These are phyloP conservation scores for Vitis amurensis DNA, from an alignment of 164 flowering plant species.

Conservation along the genomic window DNA sequence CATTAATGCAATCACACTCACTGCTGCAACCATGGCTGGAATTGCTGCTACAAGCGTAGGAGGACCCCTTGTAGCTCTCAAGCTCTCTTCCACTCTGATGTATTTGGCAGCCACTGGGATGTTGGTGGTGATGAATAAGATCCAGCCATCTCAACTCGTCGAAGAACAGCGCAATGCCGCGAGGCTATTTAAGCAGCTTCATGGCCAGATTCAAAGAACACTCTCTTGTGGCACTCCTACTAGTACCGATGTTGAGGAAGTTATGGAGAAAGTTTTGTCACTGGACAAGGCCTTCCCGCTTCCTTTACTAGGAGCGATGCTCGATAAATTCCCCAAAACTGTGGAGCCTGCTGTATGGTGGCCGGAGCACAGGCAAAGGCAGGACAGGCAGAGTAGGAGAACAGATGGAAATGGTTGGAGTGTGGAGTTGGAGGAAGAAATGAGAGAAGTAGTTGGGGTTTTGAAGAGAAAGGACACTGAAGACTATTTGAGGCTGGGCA, in stretches of 20 bases:
- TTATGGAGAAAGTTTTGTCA: constrained; percentile 41
- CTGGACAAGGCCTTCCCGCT: constrained; percentile 59
- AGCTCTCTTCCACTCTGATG: constrained; percentile 40
- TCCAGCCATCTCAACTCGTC: constrained; percentile 75
- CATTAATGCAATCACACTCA: constrained; percentile 40
- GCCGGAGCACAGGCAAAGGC: constrained; percentile 21
- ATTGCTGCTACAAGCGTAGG: constrained; percentile 19
- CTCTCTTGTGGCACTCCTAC: constrained; percentile 27
- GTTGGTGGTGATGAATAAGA: constrained; percentile 52
- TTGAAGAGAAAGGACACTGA: too few species aligned
- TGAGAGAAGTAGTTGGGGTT: too few species aligned
- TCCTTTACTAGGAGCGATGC: constrained; percentile 49
- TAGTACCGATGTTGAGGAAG: constrained; percentile 31
- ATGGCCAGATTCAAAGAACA: constrained; percentile 28
- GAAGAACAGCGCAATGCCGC: constrained; percentile 70
- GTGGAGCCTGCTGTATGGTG: constrained; percentile 53
- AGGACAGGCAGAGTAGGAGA: neutral
- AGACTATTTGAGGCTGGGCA: too few species aligned
- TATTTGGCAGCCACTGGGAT: constrained; percentile 59
- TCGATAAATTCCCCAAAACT: constrained; percentile 46
- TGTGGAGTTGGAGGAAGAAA: constrained; percentile 27
- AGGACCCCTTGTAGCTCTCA: constrained; percentile 33
- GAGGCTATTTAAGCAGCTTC: constrained; percentile 54
- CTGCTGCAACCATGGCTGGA: constrained; percentile 47
- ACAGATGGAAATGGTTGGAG: constrained; percentile 38